Evolutionary conservation across 306 rosid species (phyloP), one percentile per base, ranked within the genome.

Genomic region (Quercus bicolor): DNA sequence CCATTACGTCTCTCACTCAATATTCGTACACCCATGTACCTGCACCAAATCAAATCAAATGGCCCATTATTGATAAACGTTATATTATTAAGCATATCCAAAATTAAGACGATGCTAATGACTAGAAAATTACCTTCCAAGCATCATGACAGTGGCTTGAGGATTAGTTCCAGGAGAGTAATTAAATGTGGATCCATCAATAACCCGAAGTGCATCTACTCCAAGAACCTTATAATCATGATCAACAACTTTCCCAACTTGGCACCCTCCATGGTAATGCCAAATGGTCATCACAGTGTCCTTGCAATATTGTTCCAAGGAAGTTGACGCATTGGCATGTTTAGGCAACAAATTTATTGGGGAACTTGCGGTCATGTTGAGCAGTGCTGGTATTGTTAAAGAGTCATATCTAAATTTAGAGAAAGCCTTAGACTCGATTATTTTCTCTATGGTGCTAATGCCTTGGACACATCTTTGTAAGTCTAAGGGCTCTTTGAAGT

Each of bases 241-340:
- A 80, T 89, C 93, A 12, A 93, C 94, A 3, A 93, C 98, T 61
- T 75, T 82, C 16, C 91, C 93, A 16, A 88, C 81, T 65, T 88
- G 94, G 82, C 98, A 89, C 0, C 98, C 97, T 7, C 98, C 98
- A 53, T 93, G 98, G 75, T 93, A 93, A 68, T 93, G 98, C 93
- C 97, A 93, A 3, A 93, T 93, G 31, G 94, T 91, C 93, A 88
- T 85, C 79, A 93, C 98, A 1, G 91, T 89, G 86, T 89, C 91
- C 76, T 55, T 81, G 52, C 97, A 93, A 34, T 80, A 93, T 56
- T 93, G 93, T 69, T 86, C 93, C 80, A 86, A 33, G 43, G 94
- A 88, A 61, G 28, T 83, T 0, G 88, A 74, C 0, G 83, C 7
- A 28, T 91, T 91, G 33, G 37, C 75, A 31, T 86, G 94, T 56